Conservation (phyloP, 2,329 filamentous ascomycete genomes). For the Claviceps spartinae region DNA sequence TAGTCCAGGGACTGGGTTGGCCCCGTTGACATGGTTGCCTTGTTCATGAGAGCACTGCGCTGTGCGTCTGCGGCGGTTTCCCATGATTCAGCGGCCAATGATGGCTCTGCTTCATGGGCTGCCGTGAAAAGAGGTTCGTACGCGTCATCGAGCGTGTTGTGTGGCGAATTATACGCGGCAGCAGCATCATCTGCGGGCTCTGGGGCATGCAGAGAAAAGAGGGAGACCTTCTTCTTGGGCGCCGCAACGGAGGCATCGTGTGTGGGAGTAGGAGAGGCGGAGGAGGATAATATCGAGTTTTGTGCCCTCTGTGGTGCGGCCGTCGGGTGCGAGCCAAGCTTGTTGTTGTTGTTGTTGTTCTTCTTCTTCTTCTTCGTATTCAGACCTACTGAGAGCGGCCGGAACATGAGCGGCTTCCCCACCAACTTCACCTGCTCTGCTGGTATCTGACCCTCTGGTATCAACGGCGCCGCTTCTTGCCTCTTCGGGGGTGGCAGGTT, state of each 20-base stretch:
- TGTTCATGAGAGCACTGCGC: slow-evolving; percentile 14
- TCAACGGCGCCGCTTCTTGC: slow-evolving; percentile 29
- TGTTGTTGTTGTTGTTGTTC: too few species aligned
- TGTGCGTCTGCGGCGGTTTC: background rate
- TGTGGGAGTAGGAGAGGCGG: background rate
- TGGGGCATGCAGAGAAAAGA: slow-evolving; percentile 51
- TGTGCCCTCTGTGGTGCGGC: slow-evolving; percentile 5
- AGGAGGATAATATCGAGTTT: slow-evolving; percentile 4
- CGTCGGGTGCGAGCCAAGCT: slow-evolving; percentile 5
- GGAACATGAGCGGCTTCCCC: slow-evolving; percentile 77
- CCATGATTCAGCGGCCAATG: too few species aligned
- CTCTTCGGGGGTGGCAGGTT: slow-evolving; percentile 30
- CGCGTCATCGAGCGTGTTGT: slow-evolving; percentile 10
- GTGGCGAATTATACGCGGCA: slow-evolving; percentile 6
- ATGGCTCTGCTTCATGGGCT: slow-evolving; percentile 8
- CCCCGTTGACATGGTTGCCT: slow-evolving; percentile 16
- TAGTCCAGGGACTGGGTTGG: slow-evolving; percentile 46
- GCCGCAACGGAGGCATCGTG: slow-evolving; percentile 9
- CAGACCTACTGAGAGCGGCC: slow-evolving; percentile 70
- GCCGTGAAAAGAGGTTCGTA: slow-evolving; percentile 42
- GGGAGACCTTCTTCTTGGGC: slow-evolving; percentile 46
- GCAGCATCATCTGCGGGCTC: slow-evolving; percentile 15
- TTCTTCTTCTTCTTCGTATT: slow-evolving; percentile 58
- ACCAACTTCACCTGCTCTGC: slow-evolving; percentile 54
- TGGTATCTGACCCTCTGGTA: slow-evolving; percentile 42